Evolutionary conservation across 2,329 filamentous ascomycete genomes (phyloP).

Genomic region (Aspergillus tubingensis): DNA sequence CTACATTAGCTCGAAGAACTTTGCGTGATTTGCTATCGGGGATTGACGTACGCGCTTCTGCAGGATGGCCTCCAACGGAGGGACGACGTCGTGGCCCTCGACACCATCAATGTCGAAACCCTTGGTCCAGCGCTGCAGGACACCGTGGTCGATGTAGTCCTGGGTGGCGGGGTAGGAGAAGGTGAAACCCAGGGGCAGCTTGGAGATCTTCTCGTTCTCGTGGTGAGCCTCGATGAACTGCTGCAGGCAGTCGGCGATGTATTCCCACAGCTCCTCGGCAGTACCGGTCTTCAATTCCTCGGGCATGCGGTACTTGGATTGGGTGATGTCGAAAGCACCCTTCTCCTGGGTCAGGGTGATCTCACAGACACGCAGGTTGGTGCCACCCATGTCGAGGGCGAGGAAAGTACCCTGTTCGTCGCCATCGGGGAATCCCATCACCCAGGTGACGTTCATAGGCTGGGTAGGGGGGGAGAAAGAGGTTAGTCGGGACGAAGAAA

Average conservation of each 20-base stretch:
- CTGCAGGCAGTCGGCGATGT: constrained; percentile 87
- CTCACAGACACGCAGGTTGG: constrained; percentile 91
- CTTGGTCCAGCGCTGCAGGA: constrained; percentile 95
- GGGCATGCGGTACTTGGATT: constrained; percentile 94
- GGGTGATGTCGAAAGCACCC: constrained; percentile 90
- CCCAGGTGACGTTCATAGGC: constrained; percentile 99
- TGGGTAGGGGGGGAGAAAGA: constrained; percentile 37
- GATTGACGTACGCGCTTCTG: constrained; percentile 60
- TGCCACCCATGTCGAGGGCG: constrained; percentile 93
- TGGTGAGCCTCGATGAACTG: constrained; percentile 90
- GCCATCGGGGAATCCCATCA: constrained; percentile 84
- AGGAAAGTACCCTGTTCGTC: constrained; percentile 85
- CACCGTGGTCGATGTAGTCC: constrained; percentile 87
- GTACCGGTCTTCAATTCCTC: constrained; percentile 86
- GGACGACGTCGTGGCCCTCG: constrained; percentile 86
- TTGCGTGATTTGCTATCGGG: not conserved
- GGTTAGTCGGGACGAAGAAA: not conserved
- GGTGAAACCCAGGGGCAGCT: constrained; percentile 83
- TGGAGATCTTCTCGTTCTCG: constrained; percentile 60
- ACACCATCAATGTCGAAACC: constrained; percentile 93
- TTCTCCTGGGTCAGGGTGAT: constrained; percentile 84
- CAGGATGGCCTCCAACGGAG: constrained; percentile 79
- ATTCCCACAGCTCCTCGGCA: constrained; percentile 87
- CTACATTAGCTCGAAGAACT: too few species aligned
- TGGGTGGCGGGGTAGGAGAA: constrained; percentile 96